Base-by-base conservation (phyloP, 73 alveolate species). In the Stentor roeselii region DNA sequence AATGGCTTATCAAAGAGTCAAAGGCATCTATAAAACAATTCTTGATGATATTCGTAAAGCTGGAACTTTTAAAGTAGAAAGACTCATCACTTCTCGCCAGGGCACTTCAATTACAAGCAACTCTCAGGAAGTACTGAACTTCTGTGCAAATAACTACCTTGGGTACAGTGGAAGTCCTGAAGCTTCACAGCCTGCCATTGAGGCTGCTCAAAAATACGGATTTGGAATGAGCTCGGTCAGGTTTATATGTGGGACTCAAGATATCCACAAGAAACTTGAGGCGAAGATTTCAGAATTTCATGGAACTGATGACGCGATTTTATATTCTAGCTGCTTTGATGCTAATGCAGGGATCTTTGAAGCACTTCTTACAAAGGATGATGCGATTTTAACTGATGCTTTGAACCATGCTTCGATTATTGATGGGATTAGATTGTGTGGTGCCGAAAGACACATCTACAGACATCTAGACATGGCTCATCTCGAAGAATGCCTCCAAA, bases 271-370 rank as follows among this genome's bases (percentile, higher is more conserved):
- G 60, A 3, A 32, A 4, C 82, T 83, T 3, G 90, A 91, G 80
- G 78, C 59, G 30, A 84, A 84, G 34, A 91, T 91, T 74, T 82
- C 92, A 77, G 76, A 61, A n/a, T 91, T 91, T 82, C 96, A 91
- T 35, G 88, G 92, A 60, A 89, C 90, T n/a, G 96, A 91, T 38
- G 96, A 91, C 61, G 85, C 95, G 37, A 91, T 91, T 59, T 86
- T 91, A 59, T 91, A 78, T 60, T 92, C 95, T 1, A 84, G 93
- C 35, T 92, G 95, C 83, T 91, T 91, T 82, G 96, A 91, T 86
- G 96, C 96, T 78, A 91, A 91, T 40, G 96, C 95, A 3, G 96
- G 96, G 31, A 77, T 91, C 76, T 91, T 91, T 42, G 96, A 91
- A 85, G 96, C 86, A 1, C 60, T 88, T 21, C 91, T 88, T 2